Evolutionary conservation across 257 asterid genomes (phyloP), one percentile per base, ranked within the genome.

Genomic region (Ophiorrhiza pumila): DNA sequence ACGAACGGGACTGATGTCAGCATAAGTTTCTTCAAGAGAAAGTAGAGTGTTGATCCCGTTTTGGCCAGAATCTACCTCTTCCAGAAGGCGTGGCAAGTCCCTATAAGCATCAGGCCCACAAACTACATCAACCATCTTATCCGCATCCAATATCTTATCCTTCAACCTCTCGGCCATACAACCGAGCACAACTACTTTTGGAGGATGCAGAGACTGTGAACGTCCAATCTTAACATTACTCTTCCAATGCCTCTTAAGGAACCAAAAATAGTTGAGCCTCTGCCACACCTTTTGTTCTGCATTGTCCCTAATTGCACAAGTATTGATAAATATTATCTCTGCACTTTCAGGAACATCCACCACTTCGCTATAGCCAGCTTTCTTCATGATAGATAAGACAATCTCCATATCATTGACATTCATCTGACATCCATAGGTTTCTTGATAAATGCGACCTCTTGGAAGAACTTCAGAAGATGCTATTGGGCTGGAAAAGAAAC

Each of bases 141-240:
- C 99, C 29, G 99, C 77, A 83, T 94, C 98, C 82, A 94, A 77
- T 81, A 94, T 91, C 81, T 94, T 94, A 23, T 94, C 99, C 88
- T 94, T 94, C 74, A 94, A 85, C 85, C 97, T 90, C 90, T 94
- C 98, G 27, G 99, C 99, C 99, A 90, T 94, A 74, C 99, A 94
- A 18, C 99, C 98, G 18, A 94, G 83, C 42, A 94, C 99, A 71
- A 94, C 98, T 61, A 94, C 96, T 86, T 91, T 94, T 0, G 99
- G 99, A 79, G 98, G 98, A 80, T 71, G 91, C 64, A 79, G 68
- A 49, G 99, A 94, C 62, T 87, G 86, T 32, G 99, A 95, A 83
- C 99, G 88, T 76, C 99, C 99, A 52, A 22, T 77, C 65, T 95
- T 86, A 71, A 95, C 97, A 84, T 95, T 95, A 76, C 84, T 90